Evolutionary conservation across 2,329 filamentous ascomycete genomes (phyloP).

Genomic region (Fusarium incarnatum): DNA sequence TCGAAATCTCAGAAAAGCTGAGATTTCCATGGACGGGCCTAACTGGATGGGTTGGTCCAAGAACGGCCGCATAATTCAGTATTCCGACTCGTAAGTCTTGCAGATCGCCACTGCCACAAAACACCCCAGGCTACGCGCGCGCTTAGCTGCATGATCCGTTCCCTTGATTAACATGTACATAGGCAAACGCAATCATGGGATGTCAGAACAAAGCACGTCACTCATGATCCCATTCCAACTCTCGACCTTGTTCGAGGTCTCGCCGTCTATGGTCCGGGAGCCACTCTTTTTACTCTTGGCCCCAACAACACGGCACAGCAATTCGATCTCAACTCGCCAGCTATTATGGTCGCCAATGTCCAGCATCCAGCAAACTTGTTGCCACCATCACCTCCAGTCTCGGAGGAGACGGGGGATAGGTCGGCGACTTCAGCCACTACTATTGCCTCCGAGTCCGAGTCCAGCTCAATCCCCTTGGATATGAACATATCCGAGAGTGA

Average conservation of each 20-base stretch:
- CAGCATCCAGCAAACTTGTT: constrained; percentile 85
- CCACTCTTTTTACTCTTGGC: constrained; percentile 91
- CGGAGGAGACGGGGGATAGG: constrained; percentile 74
- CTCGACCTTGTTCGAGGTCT: constrained; percentile 84
- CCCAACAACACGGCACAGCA: constrained; percentile 92
- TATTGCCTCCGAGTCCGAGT: constrained; percentile 65
- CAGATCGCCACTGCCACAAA: constrained; percentile 34
- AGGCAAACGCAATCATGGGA: constrained; percentile 96
- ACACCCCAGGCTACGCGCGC: constrained; percentile 57
- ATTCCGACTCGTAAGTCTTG: constrained; percentile 82
- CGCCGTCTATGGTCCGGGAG: constrained; percentile 88
- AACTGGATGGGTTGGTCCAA: constrained; percentile 99
- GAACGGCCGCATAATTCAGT: constrained; percentile 95
- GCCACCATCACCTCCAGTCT: constrained; percentile 85
- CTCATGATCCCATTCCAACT: constrained; percentile 88
- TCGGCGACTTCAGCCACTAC: constrained; percentile 59
- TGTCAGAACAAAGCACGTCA: constrained; percentile 96
- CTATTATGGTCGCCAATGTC: constrained; percentile 84
- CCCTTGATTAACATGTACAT: constrained; percentile 51
- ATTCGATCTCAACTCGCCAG: constrained; percentile 88
- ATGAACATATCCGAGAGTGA: constrained; percentile 77
- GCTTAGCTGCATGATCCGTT: constrained; percentile 53
- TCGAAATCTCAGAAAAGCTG: constrained; percentile 82
- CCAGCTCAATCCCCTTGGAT: constrained; percentile 66
- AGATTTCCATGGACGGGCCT: constrained; percentile 77